phyloP scores from a whole-genome alignment of 2,329 filamentous ascomycete species.

The Arthrobotrys megalospora region DNA sequence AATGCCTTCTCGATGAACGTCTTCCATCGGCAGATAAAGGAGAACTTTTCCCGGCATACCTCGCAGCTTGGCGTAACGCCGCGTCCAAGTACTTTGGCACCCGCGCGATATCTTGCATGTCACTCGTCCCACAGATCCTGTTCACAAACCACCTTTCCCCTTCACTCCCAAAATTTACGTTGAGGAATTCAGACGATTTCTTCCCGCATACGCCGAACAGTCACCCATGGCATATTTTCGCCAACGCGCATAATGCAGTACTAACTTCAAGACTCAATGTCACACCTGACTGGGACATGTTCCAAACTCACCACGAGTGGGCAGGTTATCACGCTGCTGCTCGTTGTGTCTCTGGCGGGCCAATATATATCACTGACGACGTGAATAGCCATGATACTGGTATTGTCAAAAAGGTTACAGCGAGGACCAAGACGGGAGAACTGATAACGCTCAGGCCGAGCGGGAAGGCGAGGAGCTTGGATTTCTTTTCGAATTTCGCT shows the following conservation, averaged over 20 bases:
- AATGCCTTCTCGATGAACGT: slow-evolving; percentile 87
- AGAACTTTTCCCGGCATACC: slow-evolving; percentile 80
- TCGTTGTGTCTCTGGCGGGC: slow-evolving; percentile 89
- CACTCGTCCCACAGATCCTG: slow-evolving; percentile 85
- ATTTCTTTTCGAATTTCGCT: slow-evolving; percentile 41
- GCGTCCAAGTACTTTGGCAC: slow-evolving; percentile 83
- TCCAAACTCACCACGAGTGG: slow-evolving; percentile 77
- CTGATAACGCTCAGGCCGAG: slow-evolving; percentile 25
- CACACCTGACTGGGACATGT: slow-evolving; percentile 82
- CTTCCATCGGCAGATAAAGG: slow-evolving; percentile 77
- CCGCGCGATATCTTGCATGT: slow-evolving; percentile 93
- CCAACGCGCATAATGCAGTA: slow-evolving; percentile 89
- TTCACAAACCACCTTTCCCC: slow-evolving; percentile 70
- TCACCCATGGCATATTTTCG: slow-evolving; percentile 95
- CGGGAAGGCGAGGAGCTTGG: slow-evolving; percentile 12
- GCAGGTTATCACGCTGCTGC: slow-evolving; percentile 90
- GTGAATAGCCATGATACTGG: slow-evolving; percentile 84
- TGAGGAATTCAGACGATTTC: slow-evolving; percentile 86
- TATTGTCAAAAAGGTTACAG: slow-evolving; percentile 86
- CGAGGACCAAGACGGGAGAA: slow-evolving; percentile 17
- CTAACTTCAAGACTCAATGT: slow-evolving; percentile 88
- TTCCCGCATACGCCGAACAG: slow-evolving; percentile 85
- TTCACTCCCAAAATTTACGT: slow-evolving; percentile 41
- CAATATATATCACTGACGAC: slow-evolving; percentile 92
- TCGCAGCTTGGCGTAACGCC: slow-evolving; percentile 87